These are phyloP conservation scores for Dianthus caryophyllus DNA, from an alignment of 148 eudicot genomes.

Conservation along the genomic window DNA sequence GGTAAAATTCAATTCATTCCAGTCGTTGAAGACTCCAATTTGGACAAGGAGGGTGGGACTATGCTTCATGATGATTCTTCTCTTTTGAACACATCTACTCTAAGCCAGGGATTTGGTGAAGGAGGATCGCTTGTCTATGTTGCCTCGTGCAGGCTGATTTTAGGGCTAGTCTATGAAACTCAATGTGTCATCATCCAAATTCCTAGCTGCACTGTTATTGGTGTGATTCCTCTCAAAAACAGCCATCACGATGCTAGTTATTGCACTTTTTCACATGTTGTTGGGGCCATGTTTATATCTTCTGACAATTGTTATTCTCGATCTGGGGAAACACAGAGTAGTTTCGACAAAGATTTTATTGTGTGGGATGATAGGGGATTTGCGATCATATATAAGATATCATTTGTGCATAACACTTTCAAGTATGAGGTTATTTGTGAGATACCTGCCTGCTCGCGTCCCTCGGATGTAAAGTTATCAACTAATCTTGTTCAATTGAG, in stretches of 20 bases:
- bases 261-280: conserved; percentile 34
- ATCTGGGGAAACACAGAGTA: conserved; percentile 25
- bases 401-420: conserved; percentile 45
- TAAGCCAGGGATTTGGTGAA: conserved; percentile 34
- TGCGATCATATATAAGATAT: conserved; percentile 49
- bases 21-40: conserved; percentile 43
- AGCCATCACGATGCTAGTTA: conserved; percentile 34
- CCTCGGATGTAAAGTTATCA: conserved; percentile 35
- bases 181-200: conserved; percentile 54
- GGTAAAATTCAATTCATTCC: conserved; percentile 64
- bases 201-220: conserved; percentile 41
- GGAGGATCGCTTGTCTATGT: conserved; percentile 50
- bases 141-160: conserved; percentile 44
- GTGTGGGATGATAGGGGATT: conserved; percentile 75
- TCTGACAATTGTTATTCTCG: conserved; percentile 27
- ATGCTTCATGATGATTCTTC: conserved; percentile 29
- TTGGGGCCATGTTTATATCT: conserved; percentile 63
- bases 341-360: conserved; percentile 39
- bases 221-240: conserved; percentile 50
- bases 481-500: conserved; percentile 47
- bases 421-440: conserved; percentile 37
- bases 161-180: conserved; percentile 61
- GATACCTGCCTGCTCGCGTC: conserved; percentile 54
- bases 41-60: conserved; percentile 37
- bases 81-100: conserved; percentile 27